Percentiles rank a stretch among this genome's conserved stretches.
Conservation (phyloP, 2,329 filamentous ascomycete species). For the Didymella exigua region DNA sequence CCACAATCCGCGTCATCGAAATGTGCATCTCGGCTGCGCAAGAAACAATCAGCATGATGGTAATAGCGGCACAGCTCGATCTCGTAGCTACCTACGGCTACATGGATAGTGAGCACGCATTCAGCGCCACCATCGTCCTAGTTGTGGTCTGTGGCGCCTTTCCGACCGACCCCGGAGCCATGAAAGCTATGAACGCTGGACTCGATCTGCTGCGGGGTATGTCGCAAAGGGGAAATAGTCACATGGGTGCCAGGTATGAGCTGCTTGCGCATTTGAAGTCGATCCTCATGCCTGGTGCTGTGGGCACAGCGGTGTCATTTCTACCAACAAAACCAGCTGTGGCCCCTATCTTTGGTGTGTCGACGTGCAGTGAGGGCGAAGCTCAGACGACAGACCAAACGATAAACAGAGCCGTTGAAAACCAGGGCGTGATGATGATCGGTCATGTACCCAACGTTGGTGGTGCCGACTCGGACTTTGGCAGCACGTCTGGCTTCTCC, state of each 20-base stretch:
- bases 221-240: conserved; percentile 2
- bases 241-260: conserved; percentile 7
- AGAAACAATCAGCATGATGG: conserved; percentile 7
- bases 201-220: conserved; percentile 3
- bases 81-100: conserved; percentile 9
- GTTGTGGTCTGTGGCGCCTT: conserved; percentile 9
- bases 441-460: conserved; percentile 5
- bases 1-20: conserved; percentile 6
- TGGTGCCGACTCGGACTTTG: background rate
- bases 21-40: conserved; percentile 10
- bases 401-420: background rate
- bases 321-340: background rate
- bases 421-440: background rate
- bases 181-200: conserved; percentile 8
- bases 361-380: background rate
- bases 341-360: background rate
- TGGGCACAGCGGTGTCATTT: background rate
- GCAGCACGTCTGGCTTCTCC: background rate
- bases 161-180: background rate
- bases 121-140: background rate
- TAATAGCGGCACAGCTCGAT: conserved; percentile 1
- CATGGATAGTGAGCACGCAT: conserved; percentile 2
- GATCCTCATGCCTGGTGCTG: conserved; percentile 2
- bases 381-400: background rate
- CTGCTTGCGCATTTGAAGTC: conserved; percentile 9